Evolutionary conservation across 2,329 filamentous ascomycete genomes (phyloP), one percentile per base, ranked within the genome.

Genomic region (Epichloe sp.): DNA sequence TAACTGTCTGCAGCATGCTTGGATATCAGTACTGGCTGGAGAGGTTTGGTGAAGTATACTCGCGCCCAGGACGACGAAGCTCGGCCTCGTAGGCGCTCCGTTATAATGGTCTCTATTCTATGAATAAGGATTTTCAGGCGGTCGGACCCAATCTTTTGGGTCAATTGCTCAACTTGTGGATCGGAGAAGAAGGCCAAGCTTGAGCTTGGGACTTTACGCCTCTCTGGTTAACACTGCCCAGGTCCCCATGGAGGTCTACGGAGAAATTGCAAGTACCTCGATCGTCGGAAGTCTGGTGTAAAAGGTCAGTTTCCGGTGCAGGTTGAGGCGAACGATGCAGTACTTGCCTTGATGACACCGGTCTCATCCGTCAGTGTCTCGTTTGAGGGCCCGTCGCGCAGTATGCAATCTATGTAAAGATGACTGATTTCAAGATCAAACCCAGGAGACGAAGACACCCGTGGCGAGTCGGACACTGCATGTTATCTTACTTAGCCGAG

Each of bases 171-270:
- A 8, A 67, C 60, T 43, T 61, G 60, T 17, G 58, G 59, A 21
- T 67, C 62, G 1, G 66, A 67, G 46, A 68, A 68, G 52, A 67
- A 67, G 12, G 64, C 60, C 11, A 68, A 49, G 37, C 60, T 60
- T 7, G 62, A 57, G 34, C 53, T 57, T 17, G 54, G 50, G 17
- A 55, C 57, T 58, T 21, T 5, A 15, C 4, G 31, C 4, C 35
- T 5, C 17, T 7, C 5, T 6, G 35, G 36, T 51, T 23, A 51
- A 23, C 19, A 40, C 19, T 3, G 14, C 5, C n/a, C n/a, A 31
- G n/a, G 48, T 4, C 19, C 10, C 17, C 19, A 23, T 49, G 17
- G 17, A 36, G 31, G 19, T 8, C 12, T 36, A 3, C 5, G 12
- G 34, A 14, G 36, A 26, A 31, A 1, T n/a, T 15, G 36, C 3